phyloP scores from a whole-genome alignment of 2,329 filamentous ascomycete genomes.

The Mollisia scopiformis region DNA sequence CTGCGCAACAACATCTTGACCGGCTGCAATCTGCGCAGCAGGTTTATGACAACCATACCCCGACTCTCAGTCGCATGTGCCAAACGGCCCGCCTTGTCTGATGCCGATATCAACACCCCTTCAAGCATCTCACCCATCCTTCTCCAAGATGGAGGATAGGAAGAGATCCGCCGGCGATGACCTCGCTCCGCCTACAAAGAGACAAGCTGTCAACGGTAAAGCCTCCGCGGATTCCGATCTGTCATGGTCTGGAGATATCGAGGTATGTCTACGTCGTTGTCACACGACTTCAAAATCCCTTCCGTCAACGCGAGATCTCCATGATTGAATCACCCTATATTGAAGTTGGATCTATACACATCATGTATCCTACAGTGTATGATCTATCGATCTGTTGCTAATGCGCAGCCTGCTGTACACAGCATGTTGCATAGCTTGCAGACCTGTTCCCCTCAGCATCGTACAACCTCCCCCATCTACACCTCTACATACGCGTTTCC shows the following conservation, averaged over 20 bases:
- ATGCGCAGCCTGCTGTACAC: constrained; percentile 48
- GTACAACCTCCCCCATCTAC: constrained; percentile 26
- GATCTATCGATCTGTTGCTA: constrained; percentile 41
- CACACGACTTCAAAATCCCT: constrained; percentile 32
- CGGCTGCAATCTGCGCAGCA: constrained; percentile 22
- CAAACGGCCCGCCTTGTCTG: constrained; percentile 59
- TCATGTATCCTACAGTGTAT: constrained; percentile 23
- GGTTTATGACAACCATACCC: constrained; percentile 17
- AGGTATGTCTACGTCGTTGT: constrained; percentile 60
- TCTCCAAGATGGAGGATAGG: constrained; percentile 98
- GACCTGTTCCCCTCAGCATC: constrained; percentile 31
- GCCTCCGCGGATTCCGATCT: constrained; percentile 68
- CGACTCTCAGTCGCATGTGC: constrained; percentile 38
- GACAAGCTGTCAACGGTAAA: constrained; percentile 85
- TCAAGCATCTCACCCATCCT: constrained; percentile 75
- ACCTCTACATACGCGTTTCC: constrained; percentile 18
- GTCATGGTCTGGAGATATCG: constrained; percentile 71
- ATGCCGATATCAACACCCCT: constrained; percentile 76
- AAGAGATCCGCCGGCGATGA: constrained; percentile 93
- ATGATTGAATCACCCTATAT: constrained; percentile 22
- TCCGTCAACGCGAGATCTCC: constrained; percentile 21
- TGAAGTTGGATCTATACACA: constrained; percentile 20
- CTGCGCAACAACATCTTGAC: constrained; percentile 17
- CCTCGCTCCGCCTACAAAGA: constrained; percentile 85
- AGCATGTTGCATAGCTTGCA: constrained; percentile 43